phyloP scores from a whole-genome alignment of 2,329 filamentous ascomycete genomes.

The Epichloe glyceriae region DNA sequence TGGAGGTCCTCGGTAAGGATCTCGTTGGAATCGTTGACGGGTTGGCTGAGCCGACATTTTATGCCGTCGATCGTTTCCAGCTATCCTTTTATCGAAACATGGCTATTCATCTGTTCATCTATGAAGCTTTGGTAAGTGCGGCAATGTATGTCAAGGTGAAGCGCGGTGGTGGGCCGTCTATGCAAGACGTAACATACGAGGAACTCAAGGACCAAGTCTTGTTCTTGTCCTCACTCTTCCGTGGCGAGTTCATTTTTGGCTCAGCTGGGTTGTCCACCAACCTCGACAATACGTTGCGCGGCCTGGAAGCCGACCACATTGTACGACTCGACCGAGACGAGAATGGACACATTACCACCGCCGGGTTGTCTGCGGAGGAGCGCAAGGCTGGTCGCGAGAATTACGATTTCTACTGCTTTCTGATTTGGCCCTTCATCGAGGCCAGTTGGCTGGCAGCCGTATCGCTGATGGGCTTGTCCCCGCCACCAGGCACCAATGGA shows the following conservation, averaged over 20 bases:
- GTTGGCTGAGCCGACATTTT: constrained; percentile 82
- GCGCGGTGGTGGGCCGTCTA: constrained; percentile 68
- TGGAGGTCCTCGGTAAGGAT: constrained; percentile 83
- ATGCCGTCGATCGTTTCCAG: constrained; percentile 91
- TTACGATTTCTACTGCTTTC: constrained; percentile 96
- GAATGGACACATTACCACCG: constrained; percentile 42
- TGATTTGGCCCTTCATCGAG: constrained; percentile 98
- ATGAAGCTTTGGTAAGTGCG: constrained; percentile 78
- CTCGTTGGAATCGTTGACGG: constrained; percentile 70
- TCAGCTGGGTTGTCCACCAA: constrained; percentile 73
- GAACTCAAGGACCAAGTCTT: constrained; percentile 67
- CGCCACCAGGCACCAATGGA: constrained; percentile 45
- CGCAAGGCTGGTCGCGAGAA: constrained; percentile 75
- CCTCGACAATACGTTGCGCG: constrained; percentile 63
- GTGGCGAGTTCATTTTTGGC: constrained; percentile 93
- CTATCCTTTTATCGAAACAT: constrained; percentile 98
- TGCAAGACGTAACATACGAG: constrained; percentile 64
- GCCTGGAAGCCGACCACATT: constrained; percentile 67
- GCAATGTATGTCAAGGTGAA: constrained; percentile 88
- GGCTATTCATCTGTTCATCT: constrained; percentile 97
- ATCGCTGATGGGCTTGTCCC: constrained; percentile 73
- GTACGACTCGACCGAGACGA: constrained; percentile 52
- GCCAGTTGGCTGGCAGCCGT: constrained; percentile 85
- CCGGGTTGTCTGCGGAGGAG: constrained; percentile 68
- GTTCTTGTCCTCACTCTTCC: constrained; percentile 87